These are phyloP conservation scores for Penstemon newberryi DNA, from an alignment of 257 asterid genomes.

Conservation along the genomic window DNA sequence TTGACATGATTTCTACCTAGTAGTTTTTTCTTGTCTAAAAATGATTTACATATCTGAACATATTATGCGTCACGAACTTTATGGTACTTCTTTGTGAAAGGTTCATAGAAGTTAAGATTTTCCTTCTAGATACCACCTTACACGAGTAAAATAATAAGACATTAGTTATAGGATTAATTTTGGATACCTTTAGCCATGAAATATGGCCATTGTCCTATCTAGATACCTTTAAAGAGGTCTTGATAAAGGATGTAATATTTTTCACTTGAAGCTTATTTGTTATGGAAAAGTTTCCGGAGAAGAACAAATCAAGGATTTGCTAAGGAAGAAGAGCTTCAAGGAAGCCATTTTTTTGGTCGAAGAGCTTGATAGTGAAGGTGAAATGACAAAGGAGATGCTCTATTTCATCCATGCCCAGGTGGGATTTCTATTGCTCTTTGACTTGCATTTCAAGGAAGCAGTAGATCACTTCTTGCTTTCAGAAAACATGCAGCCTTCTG, in stretches of 20 bases:
- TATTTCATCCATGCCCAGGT: constrained; percentile 91
- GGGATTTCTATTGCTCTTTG: constrained; percentile 93
- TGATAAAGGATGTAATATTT: constrained; percentile 26
- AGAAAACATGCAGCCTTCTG: constrained; percentile 95
- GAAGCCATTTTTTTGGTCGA: constrained; percentile 83
- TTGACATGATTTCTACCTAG: neutral
- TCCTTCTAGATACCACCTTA: constrained; percentile 11
- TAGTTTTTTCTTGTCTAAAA: neutral
- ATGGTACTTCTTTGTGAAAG: constrained; percentile 9
- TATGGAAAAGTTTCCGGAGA: constrained; percentile 80
- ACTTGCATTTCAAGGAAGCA: constrained; percentile 89
- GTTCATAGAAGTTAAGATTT: constrained; percentile 1
- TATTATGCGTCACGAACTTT: constrained; percentile 2
- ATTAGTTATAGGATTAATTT: constrained; percentile 5
- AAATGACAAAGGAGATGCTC: constrained; percentile 74
- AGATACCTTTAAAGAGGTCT: constrained; percentile 20
- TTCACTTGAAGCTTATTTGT: constrained; percentile 67
- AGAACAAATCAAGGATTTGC: constrained; percentile 80
- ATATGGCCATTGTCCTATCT: constrained; percentile 1
- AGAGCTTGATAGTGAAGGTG: constrained; percentile 86
- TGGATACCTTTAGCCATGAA: neutral
- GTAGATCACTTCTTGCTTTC: constrained; percentile 89
- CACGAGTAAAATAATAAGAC: neutral
- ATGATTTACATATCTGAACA: neutral
- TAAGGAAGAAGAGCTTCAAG: constrained; percentile 73